Evolutionary conservation across 225 moss, liverwort and hornwort species (phyloP), one percentile per base, ranked within the genome.

Genomic region (Anthoceros angustus): DNA sequence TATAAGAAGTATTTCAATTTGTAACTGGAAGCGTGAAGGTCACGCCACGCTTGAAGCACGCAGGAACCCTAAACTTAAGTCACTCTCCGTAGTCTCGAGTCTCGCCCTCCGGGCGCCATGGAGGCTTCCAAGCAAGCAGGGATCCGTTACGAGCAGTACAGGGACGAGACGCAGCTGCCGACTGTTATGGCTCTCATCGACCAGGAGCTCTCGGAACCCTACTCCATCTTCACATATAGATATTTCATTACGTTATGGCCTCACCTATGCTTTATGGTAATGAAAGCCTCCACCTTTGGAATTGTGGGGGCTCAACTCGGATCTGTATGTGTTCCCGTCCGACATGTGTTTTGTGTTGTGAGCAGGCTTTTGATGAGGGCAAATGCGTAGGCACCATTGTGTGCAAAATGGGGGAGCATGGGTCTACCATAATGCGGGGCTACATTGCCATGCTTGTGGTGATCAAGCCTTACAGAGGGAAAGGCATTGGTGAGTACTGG

Each of bases 391-490:
- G 89, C 73, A 87, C 89, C 23, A 89, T 92, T 6, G 95, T 98
- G 39, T 89, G 95, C 80, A 92, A 98, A 84, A 98, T 98, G 95
- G 92, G 91, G 46, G 88, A 92, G 84, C 95, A 98, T 71, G 82
- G 88, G 72, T 91, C 81, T 71, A 84, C 87, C 32, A 32, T 4
- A 39, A 89, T 88, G 43, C 85, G 95, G 40, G 95, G 95, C 43
- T 98, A 92, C 72, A 98, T 92, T 68, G 95, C 95, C 65, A 92
- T 98, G 95, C 87, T 92, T 41, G 95, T 98, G 64, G 95, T 98
- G 63, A 80, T 98, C 42, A 98, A 87, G 71, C 81, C 87, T 32
- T 83, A 92, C 71, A 84, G 95, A 77, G 95, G 95, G 69, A 92
- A 83, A 81, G 95, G 95, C 12, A 89, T 98, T 63, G 91, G 94